These are phyloP conservation scores for Verticillium nubilum DNA, from an alignment of 2,329 filamentous ascomycete genomes.

Conservation along the genomic window DNA sequence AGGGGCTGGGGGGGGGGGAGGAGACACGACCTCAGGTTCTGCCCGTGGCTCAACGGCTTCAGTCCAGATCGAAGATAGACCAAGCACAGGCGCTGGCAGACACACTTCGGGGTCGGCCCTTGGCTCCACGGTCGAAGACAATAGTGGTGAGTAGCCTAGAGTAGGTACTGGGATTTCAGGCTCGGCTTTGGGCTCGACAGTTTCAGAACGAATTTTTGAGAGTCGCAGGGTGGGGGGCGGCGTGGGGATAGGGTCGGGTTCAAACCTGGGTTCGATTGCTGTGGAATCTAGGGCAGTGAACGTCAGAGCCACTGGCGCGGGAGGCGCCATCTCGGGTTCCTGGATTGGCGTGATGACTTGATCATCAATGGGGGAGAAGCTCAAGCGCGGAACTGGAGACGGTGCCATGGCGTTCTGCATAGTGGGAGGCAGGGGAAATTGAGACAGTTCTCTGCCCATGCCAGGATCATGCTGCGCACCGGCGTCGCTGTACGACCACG, in stretches of 20 bases:
- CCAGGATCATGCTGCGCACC: slow-evolving; percentile 45
- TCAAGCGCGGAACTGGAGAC: slow-evolving; percentile 28
- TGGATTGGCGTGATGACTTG: slow-evolving; percentile 37
- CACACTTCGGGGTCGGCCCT: slow-evolving; percentile 22
- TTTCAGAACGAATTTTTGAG: slow-evolving; percentile 22
- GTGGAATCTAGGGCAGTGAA: slow-evolving; percentile 19
- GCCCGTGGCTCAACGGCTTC: slow-evolving; percentile 26
- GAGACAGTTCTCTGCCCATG: slow-evolving; percentile 45
- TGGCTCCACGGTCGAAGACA: slow-evolving; percentile 19
- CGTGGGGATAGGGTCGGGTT: slow-evolving; percentile 20
- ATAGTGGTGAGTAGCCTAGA: slow-evolving; percentile 16
- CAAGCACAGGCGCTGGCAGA: slow-evolving; percentile 18
- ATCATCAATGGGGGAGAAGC: slow-evolving; percentile 37
- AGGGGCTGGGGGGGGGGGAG: slow-evolving; percentile 5
- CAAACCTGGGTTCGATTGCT: slow-evolving; percentile 19
- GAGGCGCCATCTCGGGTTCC: slow-evolving; percentile 24
- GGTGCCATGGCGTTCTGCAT: slow-evolving; percentile 26
- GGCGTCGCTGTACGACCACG: slow-evolving; percentile 46
- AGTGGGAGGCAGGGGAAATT: slow-evolving; percentile 49
- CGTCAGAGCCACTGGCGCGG: slow-evolving; percentile 25
- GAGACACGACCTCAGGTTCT: slow-evolving; percentile 15
- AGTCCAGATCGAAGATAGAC: slow-evolving; percentile 22
- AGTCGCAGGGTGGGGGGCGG: slow-evolving; percentile 14
- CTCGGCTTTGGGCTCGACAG: slow-evolving; percentile 26
- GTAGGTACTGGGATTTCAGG: slow-evolving; percentile 9